A percentile compares a stretch with the other conserved stretches of the same genome.
Conservation (phyloP, 2,329 filamentous ascomycete genomes). For the Grosmannia penicillata region DNA sequence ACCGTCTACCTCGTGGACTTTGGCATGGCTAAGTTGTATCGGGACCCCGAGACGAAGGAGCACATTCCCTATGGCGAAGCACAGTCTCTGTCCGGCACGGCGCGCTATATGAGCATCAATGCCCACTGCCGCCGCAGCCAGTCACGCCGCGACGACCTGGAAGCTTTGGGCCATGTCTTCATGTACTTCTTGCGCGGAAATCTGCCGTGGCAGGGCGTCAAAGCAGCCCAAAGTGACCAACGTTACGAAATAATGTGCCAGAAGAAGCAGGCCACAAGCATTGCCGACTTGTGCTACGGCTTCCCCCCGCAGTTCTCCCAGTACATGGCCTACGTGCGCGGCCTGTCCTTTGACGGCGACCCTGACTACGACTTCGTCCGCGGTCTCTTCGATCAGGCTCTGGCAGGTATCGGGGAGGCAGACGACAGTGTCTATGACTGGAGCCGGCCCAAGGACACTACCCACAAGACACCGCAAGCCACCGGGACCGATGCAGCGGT, state of each 20-base stretch:
- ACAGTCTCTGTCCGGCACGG: constrained; percentile 91
- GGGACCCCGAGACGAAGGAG: constrained; percentile 96
- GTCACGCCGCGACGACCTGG: constrained; percentile 86
- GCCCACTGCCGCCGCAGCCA: constrained; percentile 93
- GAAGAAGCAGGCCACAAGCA: constrained; percentile 95
- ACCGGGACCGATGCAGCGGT: too few species aligned
- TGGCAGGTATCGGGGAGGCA: constrained; percentile 83
- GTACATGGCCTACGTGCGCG: constrained; percentile 90
- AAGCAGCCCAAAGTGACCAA: constrained; percentile 67
- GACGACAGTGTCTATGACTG: constrained; percentile 98
- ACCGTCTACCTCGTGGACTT: constrained; percentile 98
- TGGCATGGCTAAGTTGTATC: constrained; percentile 98
- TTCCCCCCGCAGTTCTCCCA: constrained; percentile 96
- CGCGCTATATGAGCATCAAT: constrained; percentile 99
- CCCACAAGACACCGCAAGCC: too few species aligned
- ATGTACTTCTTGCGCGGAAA: constrained; percentile 59
- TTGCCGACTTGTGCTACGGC: constrained; percentile 90
- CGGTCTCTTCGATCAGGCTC: constrained; percentile 83
- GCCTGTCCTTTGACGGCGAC: constrained; percentile 93
- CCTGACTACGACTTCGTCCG: constrained; percentile 96
- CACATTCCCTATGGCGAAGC: constrained; percentile 95
- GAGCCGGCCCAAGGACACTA: constrained; percentile 62
- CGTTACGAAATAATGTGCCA: constrained; percentile 99
- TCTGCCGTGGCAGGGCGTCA: constrained; percentile 57
- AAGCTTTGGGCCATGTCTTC: constrained; percentile 69